These are phyloP conservation scores for Cryphonectria radicalis DNA, from an alignment of 2,329 filamentous ascomycete species.

Conservation along the genomic window DNA sequence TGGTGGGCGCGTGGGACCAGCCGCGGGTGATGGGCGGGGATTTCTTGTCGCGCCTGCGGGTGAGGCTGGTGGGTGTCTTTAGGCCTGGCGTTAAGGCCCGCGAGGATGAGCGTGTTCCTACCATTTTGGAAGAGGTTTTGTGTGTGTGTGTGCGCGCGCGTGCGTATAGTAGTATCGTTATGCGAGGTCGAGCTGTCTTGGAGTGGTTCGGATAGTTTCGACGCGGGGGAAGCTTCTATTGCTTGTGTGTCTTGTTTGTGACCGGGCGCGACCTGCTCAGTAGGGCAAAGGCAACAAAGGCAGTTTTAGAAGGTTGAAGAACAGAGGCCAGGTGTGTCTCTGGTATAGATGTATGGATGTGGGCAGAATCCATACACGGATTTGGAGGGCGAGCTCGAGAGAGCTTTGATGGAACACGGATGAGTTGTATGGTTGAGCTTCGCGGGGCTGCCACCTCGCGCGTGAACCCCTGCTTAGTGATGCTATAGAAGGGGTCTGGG, in stretches of 20 bases:
- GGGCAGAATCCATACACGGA: background rate
- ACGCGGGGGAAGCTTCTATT: background rate
- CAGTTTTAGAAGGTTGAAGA: background rate
- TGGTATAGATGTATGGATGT: background rate
- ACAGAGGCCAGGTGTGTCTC: background rate
- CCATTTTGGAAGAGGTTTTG: slow-evolving; percentile 14
- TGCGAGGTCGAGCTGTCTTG: background rate
- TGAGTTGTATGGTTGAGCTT: background rate
- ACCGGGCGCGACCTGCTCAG: background rate
- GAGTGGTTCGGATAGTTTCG: background rate
- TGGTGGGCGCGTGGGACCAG: slow-evolving; percentile 53
- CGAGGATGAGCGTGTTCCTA: slow-evolving; percentile 29
- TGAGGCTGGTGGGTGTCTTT: slow-evolving; percentile 11
- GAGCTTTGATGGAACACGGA: background rate
- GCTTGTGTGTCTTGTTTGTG: background rate
- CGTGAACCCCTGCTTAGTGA: background rate
- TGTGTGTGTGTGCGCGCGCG: too few relatives aligned
- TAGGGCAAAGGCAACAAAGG: background rate
- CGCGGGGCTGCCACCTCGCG: too few relatives aligned
- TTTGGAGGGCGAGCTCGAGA: background rate
- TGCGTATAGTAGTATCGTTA: background rate
- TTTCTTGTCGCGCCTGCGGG: background rate
- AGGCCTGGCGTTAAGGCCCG: slow-evolving; percentile 23
- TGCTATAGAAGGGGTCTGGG: background rate
- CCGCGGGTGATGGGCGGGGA: slow-evolving; percentile 9